phyloP scores from a whole-genome alignment of 176 grass and related monocot species.

The Luzula sylvatica region DNA sequence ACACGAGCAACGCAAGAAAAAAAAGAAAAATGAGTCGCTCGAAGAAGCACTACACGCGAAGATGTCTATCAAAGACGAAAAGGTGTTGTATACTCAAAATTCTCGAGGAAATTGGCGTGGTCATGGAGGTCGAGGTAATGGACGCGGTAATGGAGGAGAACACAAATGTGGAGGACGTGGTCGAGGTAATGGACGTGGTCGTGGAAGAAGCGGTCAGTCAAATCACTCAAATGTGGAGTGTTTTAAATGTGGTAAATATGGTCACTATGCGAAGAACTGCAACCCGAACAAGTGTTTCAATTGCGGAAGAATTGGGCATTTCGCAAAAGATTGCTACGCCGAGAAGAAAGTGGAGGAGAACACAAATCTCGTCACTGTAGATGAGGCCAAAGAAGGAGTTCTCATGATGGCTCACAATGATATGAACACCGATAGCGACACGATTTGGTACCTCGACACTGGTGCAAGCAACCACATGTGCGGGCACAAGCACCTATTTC shows the following conservation, averaged over 20 bases:
- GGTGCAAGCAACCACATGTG: slow-evolving; percentile 17
- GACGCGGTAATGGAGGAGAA: too few relatives aligned
- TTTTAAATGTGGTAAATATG: background rate
- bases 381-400: background rate
- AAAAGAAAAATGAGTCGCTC: background rate
- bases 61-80: slow-evolving; percentile 7
- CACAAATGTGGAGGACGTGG: background rate
- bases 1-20: slow-evolving; percentile 10
- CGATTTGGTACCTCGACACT: slow-evolving; percentile 12
- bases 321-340: too few relatives aligned
- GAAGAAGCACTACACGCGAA: slow-evolving; percentile 12
- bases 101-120: background rate
- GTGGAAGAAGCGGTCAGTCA: too few relatives aligned
- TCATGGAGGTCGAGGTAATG: background rate
- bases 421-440: background rate
- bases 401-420: background rate
- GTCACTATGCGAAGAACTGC: too few relatives aligned
- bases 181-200: background rate
- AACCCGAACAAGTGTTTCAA: background rate
- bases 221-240: background rate
- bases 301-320: too few relatives aligned
- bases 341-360: background rate
- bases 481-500: background rate
- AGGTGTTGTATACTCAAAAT: slow-evolving; percentile 10
- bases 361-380: background rate